phyloP scores from a whole-genome alignment of 2,329 filamentous ascomycete species.

The Fusarium camptoceras region DNA sequence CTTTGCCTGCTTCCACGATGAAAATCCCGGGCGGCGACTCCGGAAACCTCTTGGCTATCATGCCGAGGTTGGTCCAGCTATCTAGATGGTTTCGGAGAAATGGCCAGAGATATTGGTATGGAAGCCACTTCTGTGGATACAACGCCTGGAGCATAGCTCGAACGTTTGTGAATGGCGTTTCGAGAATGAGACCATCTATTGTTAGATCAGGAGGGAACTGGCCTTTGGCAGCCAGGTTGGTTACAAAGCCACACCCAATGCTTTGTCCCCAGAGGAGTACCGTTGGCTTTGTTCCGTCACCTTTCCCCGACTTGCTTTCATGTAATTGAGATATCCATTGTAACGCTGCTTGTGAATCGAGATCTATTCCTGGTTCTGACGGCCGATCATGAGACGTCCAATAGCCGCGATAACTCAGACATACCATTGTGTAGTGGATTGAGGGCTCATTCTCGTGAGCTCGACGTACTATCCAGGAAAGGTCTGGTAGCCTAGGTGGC shows the following conservation, averaged over 20 bases:
- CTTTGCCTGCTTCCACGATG: constrained; percentile 67
- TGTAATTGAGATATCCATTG: constrained; percentile 67
- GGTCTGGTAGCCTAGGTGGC: constrained; percentile 66
- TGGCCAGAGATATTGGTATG: constrained; percentile 79
- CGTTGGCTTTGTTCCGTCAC: constrained; percentile 46
- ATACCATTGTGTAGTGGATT: constrained; percentile 61
- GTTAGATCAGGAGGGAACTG: constrained; percentile 53
- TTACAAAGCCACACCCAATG: constrained; percentile 78
- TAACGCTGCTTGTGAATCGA: constrained; percentile 74
- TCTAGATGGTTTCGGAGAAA: constrained; percentile 76
- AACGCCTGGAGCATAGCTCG: constrained; percentile 76
- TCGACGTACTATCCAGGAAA: constrained; percentile 64
- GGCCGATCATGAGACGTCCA: constrained; percentile 81
- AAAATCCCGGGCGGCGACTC: constrained; percentile 54
- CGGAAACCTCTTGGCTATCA: constrained; percentile 51
- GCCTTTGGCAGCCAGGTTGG: constrained; percentile 63
- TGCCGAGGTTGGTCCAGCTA: constrained; percentile 62
- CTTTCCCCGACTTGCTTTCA: constrained; percentile 26
- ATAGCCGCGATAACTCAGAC: constrained; percentile 76
- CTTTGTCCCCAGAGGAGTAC: constrained; percentile 82
- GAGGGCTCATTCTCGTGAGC: constrained; percentile 55
- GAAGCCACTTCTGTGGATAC: constrained; percentile 84
- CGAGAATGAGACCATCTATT: constrained; percentile 70
- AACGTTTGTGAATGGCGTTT: constrained; percentile 81
- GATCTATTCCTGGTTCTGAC: constrained; percentile 76